Base-by-base conservation (phyloP, 2,329 filamentous ascomycete species). In the Pyrenochaeta sp. region DNA sequence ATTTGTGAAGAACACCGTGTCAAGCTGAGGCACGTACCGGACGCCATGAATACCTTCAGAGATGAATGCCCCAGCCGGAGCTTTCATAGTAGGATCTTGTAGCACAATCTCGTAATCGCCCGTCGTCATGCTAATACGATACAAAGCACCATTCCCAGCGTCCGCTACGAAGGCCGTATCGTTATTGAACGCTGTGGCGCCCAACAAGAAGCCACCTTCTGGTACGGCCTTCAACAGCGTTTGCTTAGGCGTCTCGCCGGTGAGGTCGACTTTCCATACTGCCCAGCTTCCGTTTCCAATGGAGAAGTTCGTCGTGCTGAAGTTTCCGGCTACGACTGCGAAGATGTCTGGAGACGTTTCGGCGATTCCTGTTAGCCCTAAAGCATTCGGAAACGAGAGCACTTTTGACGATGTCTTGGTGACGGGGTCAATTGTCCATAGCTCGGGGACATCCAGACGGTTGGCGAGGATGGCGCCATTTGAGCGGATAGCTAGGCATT, bases 221-320 rank as follows among this genome's bases (percentile, higher is more conserved):
- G 66, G 60, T 8, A 66, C 54, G 48, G 56, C 61, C 50, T 66
- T 64, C 22, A 69, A 19, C 4, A 66, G 36, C 13, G 58, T 53
- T 8, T 58, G 50, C n/a, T 50, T 54, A 0, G 66, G 52, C 2
- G 60, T 53, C 9, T 40, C 61, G 9, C 51, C 54, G 5, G 60
- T 62, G 34, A 69, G 63, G 37, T 69, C 66, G 4, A 67, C 62
- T 42, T 63, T 67, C 62, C 62, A 69, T 10, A 69, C 59, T 19
- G 19, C 19, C 19, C 19, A 19, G 19, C 19, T 19, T 19, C 19
- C 19, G 19, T 19, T 19, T 19, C 19, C 19, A 19, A 19, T 19
- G 19, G 19, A 19, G 19, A 19, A 19, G 19, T 19, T 19, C 19
- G 19, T 19, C 19, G 19, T 19, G 19, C 19, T 19, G 19, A 19